Evolutionary conservation across 805 yeast species (phyloP), one percentile per base, ranked within the genome.

Genomic region (Wickerhamomyces silvicola): DNA sequence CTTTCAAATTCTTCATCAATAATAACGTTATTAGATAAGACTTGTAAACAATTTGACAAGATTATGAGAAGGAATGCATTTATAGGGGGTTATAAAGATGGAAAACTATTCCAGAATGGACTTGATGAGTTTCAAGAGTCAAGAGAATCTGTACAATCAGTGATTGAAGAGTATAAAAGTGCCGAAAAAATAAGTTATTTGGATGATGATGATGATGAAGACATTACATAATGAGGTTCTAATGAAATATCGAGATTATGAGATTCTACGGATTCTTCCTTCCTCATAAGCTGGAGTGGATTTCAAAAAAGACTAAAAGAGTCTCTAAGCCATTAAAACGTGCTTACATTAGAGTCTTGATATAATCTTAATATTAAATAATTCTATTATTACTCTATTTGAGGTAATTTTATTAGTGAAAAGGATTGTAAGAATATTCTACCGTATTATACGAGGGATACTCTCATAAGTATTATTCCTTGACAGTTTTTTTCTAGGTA

Each of bases 11-110:
- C 83, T 32, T 79, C 97, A 0, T 75, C 87, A 2, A 75, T 90
- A 9, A 68, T 78, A 3, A 68, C 76, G 10, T 61, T 86, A 12
- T 68, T 92, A 37, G 68, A 71, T 20, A 75, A 78, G 40, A 76
- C 82, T 0, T 66, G 87, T 20, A 69, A 66, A 30, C 90, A 87
- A 45, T 92, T 79, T 55, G 96, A 90, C 46, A 71, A 77, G 29
- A 69, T 92, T 33, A 82, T 82, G 47, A 73, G 74, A 28, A 70
- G 94, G 37, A 76, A 77, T 28, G 97, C 97, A 0, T 92, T 88
- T 50, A 59, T 90, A 32, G 87, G 82, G 39, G 79, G 79, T 33
- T 92, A 85, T 60, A 70, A 58, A 43, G 65, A 64, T 27, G 65
- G 67, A 2, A 53, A 45, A 26, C 36, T 61, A 42, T 63, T 65